Evolutionary conservation across 176 grass and related monocot species (phyloP), one percentile per base, ranked within the genome.

Genomic region (Echinochloa phyllopogon): DNA sequence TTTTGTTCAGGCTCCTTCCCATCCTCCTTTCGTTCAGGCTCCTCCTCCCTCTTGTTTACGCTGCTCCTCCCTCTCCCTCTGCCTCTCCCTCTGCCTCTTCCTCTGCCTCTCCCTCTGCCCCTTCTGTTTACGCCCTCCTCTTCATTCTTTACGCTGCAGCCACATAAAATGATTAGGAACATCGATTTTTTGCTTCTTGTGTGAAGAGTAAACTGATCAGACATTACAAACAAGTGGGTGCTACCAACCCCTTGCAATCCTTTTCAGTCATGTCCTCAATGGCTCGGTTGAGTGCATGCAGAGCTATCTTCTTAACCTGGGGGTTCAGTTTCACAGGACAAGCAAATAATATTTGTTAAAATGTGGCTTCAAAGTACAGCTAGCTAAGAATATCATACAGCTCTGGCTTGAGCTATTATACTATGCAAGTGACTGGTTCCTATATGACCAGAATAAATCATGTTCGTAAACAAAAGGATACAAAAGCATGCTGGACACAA

Each of bases 231-330:
- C 21, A 14, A 87, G 20, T 37, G 49, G 44, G 6, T 57, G 36
- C 4, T 50, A 82, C 86, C 17, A 68, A 94, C 89, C 83, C 4
- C 0, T 56, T 16, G 4, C 8, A 47, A 66, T 25, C 43, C 2
- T 24, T 1, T 53, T 5, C 14, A 4, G 40, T 47, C 47, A 94
- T 25, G 48, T 92, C 69, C 38, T 56, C 4, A 23, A 94, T 36
- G 18, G 83, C 87, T 72, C 83, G 38, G 1, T 77, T 63, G 12
- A 94, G 21, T 4, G 93, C 90, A 69, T 90, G 23, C 43, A 90
- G 42, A 83, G 87, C 87, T 58, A 94, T 88, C 85, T 94, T 94
- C 85, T 92, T 94, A 60, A 94, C 85, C 93, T 94, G 93, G 6
- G 9, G 13, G 37, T 78, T 45, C 4, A 76, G 8, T 16, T 77